phyloP scores from a whole-genome alignment of 1,284 basidiomycete genomes.

The Cystobasidiaceae sp. region DNA sequence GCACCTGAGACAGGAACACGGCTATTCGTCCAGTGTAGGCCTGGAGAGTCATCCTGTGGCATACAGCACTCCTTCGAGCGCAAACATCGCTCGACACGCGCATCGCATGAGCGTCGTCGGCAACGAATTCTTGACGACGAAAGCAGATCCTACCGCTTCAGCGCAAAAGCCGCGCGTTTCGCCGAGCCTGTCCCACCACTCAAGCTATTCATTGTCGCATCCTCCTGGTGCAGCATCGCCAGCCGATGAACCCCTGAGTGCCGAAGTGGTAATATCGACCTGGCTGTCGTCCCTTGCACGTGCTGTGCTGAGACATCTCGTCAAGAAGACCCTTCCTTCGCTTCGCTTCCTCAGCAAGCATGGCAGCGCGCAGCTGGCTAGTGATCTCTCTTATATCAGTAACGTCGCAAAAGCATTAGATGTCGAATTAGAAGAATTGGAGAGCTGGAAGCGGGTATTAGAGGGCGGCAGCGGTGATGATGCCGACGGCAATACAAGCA shows the following conservation, averaged over 20 bases:
- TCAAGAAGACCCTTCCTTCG: slow-evolving; percentile 56
- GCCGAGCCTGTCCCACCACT: slow-evolving; percentile 46
- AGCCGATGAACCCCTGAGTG: slow-evolving; percentile 49
- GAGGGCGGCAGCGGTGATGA: slow-evolving; percentile 33
- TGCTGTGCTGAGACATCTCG: slow-evolving; percentile 67
- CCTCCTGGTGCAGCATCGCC: not conserved
- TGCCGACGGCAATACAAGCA: not conserved
- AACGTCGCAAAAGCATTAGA: slow-evolving; percentile 89
- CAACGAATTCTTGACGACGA: slow-evolving; percentile 35
- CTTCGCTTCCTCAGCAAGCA: slow-evolving; percentile 58
- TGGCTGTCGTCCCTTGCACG: slow-evolving; percentile 87
- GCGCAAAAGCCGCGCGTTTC: slow-evolving; percentile 42
- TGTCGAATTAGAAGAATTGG: slow-evolving; percentile 57
- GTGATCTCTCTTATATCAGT: slow-evolving; percentile 79
- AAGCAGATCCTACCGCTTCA: slow-evolving; percentile 39
- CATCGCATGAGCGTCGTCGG: slow-evolving; percentile 18
- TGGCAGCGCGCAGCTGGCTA: slow-evolving; percentile 77
- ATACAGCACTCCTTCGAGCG: not conserved
- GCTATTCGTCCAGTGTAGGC: not conserved
- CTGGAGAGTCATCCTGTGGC: slow-evolving; percentile 3
- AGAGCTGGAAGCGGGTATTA: slow-evolving; percentile 37
- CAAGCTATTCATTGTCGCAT: slow-evolving; percentile 35
- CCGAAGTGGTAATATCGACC: slow-evolving; percentile 74
- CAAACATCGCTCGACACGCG: not conserved
- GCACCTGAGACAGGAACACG: slow-evolving; percentile 10